Base-by-base conservation (phyloP, 2,329 filamentous ascomycete species). In the Torrubiellomyces zombiae region DNA sequence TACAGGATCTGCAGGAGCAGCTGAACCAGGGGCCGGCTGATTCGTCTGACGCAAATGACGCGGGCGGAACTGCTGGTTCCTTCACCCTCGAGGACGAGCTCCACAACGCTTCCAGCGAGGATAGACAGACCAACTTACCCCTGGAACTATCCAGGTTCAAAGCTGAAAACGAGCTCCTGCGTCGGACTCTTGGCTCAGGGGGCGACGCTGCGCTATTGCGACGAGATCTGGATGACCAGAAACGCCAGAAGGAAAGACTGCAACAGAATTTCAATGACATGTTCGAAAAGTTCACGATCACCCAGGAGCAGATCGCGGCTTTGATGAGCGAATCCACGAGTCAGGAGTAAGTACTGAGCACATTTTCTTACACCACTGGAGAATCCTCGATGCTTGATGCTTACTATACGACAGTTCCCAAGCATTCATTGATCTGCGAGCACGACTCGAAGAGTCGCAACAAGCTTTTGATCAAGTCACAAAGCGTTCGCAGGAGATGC, bases 51-150 rank as follows among this genome's bases (percentile, higher is more conserved):
- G 37, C 31, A 9, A 37, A 32, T 20, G 27, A 21, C 10, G 17
- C 38, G 13, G 34, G 34, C 6, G 30, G 22, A 15, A 27, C 28
- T 7, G 26, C 39, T 14, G 30, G 34, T 7, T 22, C 36, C 20
- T 51, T 61, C 20, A 67, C 51, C 30, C 58, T 75, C 7, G 68
- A 72, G 43, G 63, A 73, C 30, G 70, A 75, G 42, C 54, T 75
- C 4, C 60, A 66, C 25, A 55, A 55, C 29, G 58, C 60, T 14
- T 42, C 43, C 20, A 51, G 53, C 30, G 49, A 54, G 5, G 46
- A 47, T 18, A 38, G 33, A 9, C 44, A 49, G 9, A 40, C 47
- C 8, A 55, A 53, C 26, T 47, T 64, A 24, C 53, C 56, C 8
- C 44, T 68, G 11, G 63, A 70, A 38, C 42, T 70, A 13, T 65